Conservation (phyloP, 2,329 filamentous ascomycete genomes). For the Cytospora mali region DNA sequence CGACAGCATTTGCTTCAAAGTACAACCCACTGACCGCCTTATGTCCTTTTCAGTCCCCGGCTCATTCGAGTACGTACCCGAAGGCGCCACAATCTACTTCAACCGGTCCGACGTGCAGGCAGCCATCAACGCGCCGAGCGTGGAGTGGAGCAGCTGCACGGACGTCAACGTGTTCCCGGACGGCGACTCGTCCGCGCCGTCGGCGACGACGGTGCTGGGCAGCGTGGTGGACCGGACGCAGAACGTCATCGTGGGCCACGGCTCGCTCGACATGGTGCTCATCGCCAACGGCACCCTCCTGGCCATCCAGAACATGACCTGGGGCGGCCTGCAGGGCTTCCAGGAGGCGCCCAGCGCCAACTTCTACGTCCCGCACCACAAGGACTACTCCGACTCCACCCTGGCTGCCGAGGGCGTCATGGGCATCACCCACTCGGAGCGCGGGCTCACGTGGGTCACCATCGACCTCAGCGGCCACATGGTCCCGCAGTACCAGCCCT, state of each 20-base stretch:
- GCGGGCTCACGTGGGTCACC: conserved; percentile 72
- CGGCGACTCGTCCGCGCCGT: conserved; percentile 29
- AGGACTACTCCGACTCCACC: conserved; percentile 42
- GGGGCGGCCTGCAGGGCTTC: conserved; percentile 70
- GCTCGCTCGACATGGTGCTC: conserved; percentile 66
- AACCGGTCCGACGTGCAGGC: conserved; percentile 70
- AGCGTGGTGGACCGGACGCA: conserved; percentile 70
- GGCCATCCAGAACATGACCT: conserved; percentile 77
- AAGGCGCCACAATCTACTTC: conserved; percentile 67
- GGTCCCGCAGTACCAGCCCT: conserved; percentile 68
- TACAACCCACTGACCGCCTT: neutral
- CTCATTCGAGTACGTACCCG: conserved; percentile 64
- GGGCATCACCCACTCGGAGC: conserved; percentile 72
- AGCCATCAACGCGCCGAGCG: conserved; percentile 36
- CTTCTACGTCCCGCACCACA: conserved; percentile 68
- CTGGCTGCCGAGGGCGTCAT: conserved; percentile 66
- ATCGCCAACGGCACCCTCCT: conserved; percentile 67
- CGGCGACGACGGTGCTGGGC: conserved; percentile 48
- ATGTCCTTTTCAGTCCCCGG: conserved; percentile 53
- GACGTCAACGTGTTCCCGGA: conserved; percentile 42
- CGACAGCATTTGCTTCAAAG: neutral
- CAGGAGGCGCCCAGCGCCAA: conserved; percentile 57
- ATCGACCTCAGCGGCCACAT: conserved; percentile 69
- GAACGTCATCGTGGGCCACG: conserved; percentile 72
- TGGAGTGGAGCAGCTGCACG: conserved; percentile 60